Evolutionary conservation across 768 basidiomycete genomes (phyloP).

Genomic region (Gelatoporia subvermispora): DNA sequence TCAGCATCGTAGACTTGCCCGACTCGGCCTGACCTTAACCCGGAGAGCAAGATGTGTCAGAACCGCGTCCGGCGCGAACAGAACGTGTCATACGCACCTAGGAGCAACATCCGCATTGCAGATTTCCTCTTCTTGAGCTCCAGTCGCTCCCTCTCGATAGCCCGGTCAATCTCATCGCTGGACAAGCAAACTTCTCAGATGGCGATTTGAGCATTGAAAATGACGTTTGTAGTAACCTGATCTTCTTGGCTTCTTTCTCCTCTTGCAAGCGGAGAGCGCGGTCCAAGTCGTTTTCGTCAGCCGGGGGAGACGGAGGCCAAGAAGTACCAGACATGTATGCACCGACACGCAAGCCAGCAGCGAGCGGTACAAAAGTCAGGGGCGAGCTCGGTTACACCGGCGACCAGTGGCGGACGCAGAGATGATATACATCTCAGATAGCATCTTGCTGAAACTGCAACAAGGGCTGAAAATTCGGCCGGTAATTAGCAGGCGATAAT

Average conservation of each 20-base stretch:
- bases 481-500: no score
- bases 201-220: no score
- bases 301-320: conserved; percentile 30
- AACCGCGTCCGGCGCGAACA: not conserved
- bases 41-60: not conserved
- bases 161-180: conserved; percentile 49
- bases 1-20: conserved; percentile 63
- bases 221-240: conserved; percentile 21
- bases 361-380: no score
- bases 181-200: no score
- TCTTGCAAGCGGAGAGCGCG: conserved; percentile 33
- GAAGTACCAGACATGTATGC: conserved; percentile 2
- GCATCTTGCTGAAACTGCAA: no score
- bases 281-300: conserved; percentile 39
- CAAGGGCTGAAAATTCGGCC: no score
- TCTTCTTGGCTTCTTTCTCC: conserved; percentile 46
- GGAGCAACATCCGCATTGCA: conserved; percentile 48
- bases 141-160: conserved; percentile 42
- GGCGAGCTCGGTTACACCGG: no score
- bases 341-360: not conserved
- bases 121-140: conserved; percentile 28
- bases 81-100: conserved; percentile 36
- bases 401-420: no score
- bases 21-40: conserved; percentile 58
- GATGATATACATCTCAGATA: no score